Base-by-base conservation (phyloP, 305 asterid species). In the Salvia sclarea region DNA sequence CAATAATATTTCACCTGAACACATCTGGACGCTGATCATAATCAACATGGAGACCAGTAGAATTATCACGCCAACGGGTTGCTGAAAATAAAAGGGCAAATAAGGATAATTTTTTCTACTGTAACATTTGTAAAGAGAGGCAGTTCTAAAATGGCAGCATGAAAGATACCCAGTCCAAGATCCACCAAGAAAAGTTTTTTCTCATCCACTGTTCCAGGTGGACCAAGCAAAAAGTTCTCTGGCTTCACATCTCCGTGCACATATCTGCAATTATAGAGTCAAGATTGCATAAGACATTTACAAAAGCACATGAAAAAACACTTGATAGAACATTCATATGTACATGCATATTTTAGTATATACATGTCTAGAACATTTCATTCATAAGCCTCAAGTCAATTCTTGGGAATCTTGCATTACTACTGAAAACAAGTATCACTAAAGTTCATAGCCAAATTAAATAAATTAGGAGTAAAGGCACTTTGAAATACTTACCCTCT, bases 181-280 rank as follows among this genome's bases (percentile, higher is more conserved):
- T 89, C 95, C 73, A 87, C 91, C 49, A 89, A 80, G 77, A 80
- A 89, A 49, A 89, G 90, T 33, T 76, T 89, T 74, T 87, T 85
- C 84, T 77, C 95, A 44, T 85, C 88, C 30, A 81, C 70, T 52
- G 94, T 84, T 78, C 94, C 91, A 22, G 94, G 88, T 54, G 83
- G 66, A 73, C 96, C 96, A 78, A 88, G 91, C 80, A 86, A 78
- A 76, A 88, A 84, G 66, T 86, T 89, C 80, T 89, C 96, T 1
- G 95, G 96, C 84, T 89, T 89, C 18, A 89, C 89, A 80, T 86
- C 96, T 62, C 94, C 96, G 25, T 89, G 96, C 77, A 89, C 94
- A 80, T 81, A 85, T 75, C 96, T 89, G 86, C 60, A 79, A 54
- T 53, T 43, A 40, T 69, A 67, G 57, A 64, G 65, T 57, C 12